phyloP scores from a whole-genome alignment of 2,329 filamentous ascomycete genomes.

The Dothistroma septosporum region DNA sequence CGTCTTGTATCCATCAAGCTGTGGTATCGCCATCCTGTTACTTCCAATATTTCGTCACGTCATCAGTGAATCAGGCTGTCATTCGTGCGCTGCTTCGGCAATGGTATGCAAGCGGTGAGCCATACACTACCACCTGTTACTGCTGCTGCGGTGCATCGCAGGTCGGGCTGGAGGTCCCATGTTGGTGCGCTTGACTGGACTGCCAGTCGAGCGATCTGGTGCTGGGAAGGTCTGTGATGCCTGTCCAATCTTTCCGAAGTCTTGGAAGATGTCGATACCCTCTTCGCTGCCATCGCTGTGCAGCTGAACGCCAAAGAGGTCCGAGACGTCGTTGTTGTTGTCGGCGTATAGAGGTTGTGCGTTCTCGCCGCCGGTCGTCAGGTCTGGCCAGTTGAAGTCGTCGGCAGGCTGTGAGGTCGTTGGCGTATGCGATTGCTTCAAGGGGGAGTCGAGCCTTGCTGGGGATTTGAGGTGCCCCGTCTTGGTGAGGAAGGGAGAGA shows the following conservation, averaged over 20 bases:
- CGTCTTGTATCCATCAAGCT: neutral
- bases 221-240: conserved; percentile 20
- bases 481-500: conserved; percentile 32
- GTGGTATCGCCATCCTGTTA: neutral
- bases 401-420: conserved; percentile 10
- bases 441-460: conserved; percentile 32
- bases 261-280: conserved; percentile 68
- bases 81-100: conserved; percentile 5
- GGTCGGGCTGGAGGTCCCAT: conserved; percentile 31
- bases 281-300: conserved; percentile 56
- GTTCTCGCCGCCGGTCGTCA: conserved; percentile 23
- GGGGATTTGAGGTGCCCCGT: conserved; percentile 24
- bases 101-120: conserved; percentile 1
- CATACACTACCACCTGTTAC: conserved; percentile 32
- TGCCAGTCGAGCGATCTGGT: conserved; percentile 30
- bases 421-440: conserved; percentile 30
- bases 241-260: conserved; percentile 68
- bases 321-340: conserved; percentile 46
- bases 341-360: conserved; percentile 14
- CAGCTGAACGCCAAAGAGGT: conserved; percentile 54
- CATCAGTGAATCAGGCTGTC: conserved; percentile 6
- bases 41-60: conserved; percentile 1
- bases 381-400: conserved; percentile 30
- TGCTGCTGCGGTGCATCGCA: conserved; percentile 27
- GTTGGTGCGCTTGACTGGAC: conserved; percentile 28